Conservation (phyloP, 306 rosid genomes). For the Inga oerstediana region DNA sequence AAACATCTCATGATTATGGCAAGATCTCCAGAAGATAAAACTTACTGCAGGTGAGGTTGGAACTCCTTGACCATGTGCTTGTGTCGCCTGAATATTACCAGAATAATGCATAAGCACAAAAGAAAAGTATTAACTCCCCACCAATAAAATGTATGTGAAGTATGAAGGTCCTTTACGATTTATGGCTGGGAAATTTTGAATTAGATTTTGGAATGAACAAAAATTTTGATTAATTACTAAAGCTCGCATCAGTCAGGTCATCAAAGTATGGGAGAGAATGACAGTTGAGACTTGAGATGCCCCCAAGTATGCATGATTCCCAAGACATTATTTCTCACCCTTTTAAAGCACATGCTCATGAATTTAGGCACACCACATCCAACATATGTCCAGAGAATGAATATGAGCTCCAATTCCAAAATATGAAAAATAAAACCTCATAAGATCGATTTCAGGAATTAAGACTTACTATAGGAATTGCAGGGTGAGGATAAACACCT, state of each 20-base stretch:
- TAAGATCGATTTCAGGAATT: constrained; percentile 15
- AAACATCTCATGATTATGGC: neutral
- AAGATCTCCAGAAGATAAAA: neutral
- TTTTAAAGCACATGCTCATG: neutral
- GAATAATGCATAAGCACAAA: neutral
- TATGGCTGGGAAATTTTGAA: neutral
- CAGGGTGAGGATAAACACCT: constrained; percentile 78
- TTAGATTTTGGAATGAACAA: neutral
- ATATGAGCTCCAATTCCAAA: constrained; percentile 15
- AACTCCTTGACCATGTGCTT: constrained; percentile 55
- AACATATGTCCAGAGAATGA: constrained; percentile 20
- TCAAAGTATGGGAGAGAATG: neutral
- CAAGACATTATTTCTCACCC: neutral
- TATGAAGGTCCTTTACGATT: neutral
- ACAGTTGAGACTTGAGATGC: neutral
- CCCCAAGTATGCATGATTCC: neutral
- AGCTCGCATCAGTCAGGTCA: constrained; percentile 9
- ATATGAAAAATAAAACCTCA: neutral
- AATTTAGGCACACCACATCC: neutral
- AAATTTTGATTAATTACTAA: neutral
- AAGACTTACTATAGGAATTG: constrained; percentile 71
- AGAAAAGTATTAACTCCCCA: neutral
- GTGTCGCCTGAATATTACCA: constrained; percentile 44
- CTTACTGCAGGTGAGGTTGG: constrained; percentile 63
- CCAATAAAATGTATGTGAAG: constrained; percentile 2